Evolutionary conservation across 2,329 filamentous ascomycete species (phyloP).

Genomic region (Monosporascus sp.): DNA sequence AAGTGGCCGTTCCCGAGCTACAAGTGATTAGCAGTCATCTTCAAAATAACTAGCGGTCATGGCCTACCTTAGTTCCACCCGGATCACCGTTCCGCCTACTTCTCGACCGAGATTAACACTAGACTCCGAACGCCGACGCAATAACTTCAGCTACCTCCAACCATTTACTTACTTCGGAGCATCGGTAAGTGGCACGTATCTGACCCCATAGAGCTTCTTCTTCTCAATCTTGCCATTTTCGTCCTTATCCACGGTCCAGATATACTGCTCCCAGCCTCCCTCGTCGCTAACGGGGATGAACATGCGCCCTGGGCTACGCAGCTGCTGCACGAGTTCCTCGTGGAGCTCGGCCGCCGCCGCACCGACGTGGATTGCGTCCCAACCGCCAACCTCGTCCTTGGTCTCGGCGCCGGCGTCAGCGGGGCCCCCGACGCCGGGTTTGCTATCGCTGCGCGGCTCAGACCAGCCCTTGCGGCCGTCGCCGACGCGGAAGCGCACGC

Average conservation of each 20-base stretch:
- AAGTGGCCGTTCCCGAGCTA: too few relatives aligned
- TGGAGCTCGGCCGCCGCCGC: constrained; percentile 76
- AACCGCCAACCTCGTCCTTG: constrained; percentile 50
- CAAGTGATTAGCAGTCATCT: too few relatives aligned
- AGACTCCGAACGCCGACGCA: too few relatives aligned
- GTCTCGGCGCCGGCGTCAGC: constrained; percentile 29
- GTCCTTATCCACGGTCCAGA: constrained; percentile 72
- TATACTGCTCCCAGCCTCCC: constrained; percentile 49
- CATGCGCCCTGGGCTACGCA: constrained; percentile 72
- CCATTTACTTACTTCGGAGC: constrained; percentile 37
- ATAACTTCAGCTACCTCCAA: too few relatives aligned
- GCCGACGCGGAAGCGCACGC: constrained; percentile 66
- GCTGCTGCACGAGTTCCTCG: constrained; percentile 65
- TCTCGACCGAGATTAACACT: too few relatives aligned
- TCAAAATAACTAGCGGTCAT: too few relatives aligned
- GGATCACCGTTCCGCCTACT: too few relatives aligned
- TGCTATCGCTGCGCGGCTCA: constrained; percentile 24
- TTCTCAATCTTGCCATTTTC: constrained; percentile 53
- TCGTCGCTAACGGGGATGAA: constrained; percentile 70
- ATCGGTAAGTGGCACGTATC: constrained; percentile 74
- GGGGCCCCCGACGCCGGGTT: constrained; percentile 23
- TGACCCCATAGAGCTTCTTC: constrained; percentile 62
- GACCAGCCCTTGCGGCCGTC: constrained; percentile 67
- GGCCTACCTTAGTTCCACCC: too few relatives aligned
- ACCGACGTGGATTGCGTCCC: constrained; percentile 94